Conservation (phyloP, 306 rosid genomes). For the Cucumis sativus region DNA sequence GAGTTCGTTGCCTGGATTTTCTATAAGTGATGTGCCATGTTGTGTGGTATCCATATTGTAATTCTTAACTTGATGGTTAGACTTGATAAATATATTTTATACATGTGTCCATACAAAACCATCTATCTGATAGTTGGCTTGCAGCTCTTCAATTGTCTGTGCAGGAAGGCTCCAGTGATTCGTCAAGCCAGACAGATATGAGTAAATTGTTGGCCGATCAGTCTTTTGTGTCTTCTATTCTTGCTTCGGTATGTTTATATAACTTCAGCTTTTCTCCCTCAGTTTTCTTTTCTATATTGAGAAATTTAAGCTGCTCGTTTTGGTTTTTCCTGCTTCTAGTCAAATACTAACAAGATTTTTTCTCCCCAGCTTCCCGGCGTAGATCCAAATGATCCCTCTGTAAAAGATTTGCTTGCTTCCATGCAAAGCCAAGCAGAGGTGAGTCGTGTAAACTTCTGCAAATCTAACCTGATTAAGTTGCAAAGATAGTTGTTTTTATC, state of each 20-base stretch:
- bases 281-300: not conserved
- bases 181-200: constrained; percentile 61
- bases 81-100: not conserved
- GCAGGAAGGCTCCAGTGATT: constrained; percentile 50
- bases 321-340: not conserved
- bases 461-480: not conserved
- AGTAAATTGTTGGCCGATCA: constrained; percentile 85
- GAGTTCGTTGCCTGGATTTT: not conserved
- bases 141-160: constrained; percentile 89
- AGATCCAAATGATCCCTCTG: constrained; percentile 92
- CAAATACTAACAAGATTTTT: constrained; percentile 13
- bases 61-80: not conserved
- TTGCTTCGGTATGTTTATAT: constrained; percentile 55
- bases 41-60: not conserved
- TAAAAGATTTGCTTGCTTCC: constrained; percentile 91
- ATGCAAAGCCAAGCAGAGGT: constrained; percentile 87
- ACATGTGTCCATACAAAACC: not conserved
- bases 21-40: not conserved
- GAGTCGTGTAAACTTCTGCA: constrained; percentile 11
- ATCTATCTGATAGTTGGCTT: constrained; percentile 2
- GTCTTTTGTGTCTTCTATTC: constrained; percentile 87
- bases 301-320: not conserved
- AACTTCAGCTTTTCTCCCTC: not conserved
- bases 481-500: not conserved
- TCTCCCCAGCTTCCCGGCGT: constrained; percentile 97